Evolutionary conservation across 352 stramenopile genomes (phyloP).

Genomic region (Phytophthora vignae): DNA sequence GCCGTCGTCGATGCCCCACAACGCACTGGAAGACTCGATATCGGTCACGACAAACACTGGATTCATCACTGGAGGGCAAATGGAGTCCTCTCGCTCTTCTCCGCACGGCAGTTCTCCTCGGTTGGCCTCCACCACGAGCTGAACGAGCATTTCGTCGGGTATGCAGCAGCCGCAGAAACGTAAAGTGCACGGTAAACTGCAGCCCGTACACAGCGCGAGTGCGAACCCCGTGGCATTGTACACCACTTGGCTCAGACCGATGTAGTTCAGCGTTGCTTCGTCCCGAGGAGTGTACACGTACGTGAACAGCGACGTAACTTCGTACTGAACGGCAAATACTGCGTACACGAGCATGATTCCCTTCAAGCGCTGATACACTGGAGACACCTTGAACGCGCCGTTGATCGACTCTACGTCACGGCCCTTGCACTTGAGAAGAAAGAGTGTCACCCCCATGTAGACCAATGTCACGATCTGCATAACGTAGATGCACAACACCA

Average conservation of each 20-base stretch:
- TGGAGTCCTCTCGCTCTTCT: conserved; percentile 14
- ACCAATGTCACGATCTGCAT: conserved; percentile 55
- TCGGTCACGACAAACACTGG: conserved; percentile 74
- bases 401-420: conserved; percentile 66
- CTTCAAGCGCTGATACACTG: conserved; percentile 64
- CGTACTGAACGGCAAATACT: conserved; percentile 62
- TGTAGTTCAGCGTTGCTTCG: conserved; percentile 40
- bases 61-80: conserved; percentile 36
- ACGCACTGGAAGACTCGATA: conserved; percentile 69
- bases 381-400: conserved; percentile 57
- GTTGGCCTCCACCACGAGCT: conserved; percentile 49
- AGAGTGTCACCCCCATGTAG: conserved; percentile 53
- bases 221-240: conserved; percentile 50
- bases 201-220: conserved; percentile 53
- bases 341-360: conserved; percentile 62
- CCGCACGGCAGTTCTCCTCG: conserved; percentile 23
- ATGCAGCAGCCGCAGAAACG: conserved; percentile 53
- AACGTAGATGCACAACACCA: conserved; percentile 52
- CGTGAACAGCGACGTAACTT: conserved; percentile 54
- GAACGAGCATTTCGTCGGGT: conserved; percentile 53
- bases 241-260: conserved; percentile 48
- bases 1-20: conserved; percentile 61
- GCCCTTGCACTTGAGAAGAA: conserved; percentile 52
- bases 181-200: conserved; percentile 59
- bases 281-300: conserved; percentile 41